A percentile compares a stretch with the other conserved stretches of the same genome.
phyloP scores from a whole-genome alignment of 345 rosid genomes.

The Sonneratia caseolaris region DNA sequence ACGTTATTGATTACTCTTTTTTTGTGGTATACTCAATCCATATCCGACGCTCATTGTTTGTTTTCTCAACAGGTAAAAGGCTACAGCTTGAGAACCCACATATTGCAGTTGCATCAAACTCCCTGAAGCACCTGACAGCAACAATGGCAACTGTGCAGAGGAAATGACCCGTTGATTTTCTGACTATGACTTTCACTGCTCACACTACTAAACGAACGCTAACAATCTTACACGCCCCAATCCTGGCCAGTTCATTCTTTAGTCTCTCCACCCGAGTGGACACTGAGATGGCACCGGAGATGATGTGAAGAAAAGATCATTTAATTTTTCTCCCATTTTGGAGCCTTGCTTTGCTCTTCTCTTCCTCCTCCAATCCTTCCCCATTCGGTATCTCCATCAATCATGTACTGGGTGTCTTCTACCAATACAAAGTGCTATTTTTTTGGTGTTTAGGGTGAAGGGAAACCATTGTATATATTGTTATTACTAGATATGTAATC shows the following conservation, averaged over 20 bases:
- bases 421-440: constrained; percentile 11
- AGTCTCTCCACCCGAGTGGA: background rate
- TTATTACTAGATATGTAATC: background rate
- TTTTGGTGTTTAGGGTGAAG: constrained; percentile 16
- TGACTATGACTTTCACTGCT: constrained; percentile 36
- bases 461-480: constrained; percentile 27
- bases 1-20: too few relatives aligned
- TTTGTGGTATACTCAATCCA: too few relatives aligned
- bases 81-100: constrained; percentile 83
- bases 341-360: background rate
- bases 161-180: constrained; percentile 40
- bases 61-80: constrained; percentile 50
- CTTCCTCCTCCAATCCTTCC: background rate
- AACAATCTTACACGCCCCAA: background rate
- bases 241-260: background rate
- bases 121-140: constrained; percentile 4
- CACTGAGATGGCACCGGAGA: background rate
- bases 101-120: constrained; percentile 57
- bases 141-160: constrained; percentile 30
- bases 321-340: background rate
- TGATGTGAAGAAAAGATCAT: background rate
- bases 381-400: background rate
- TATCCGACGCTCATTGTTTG: background rate
- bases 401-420: background rate
- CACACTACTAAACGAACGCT: background rate